Percentiles rank a stretch among this genome's conserved stretches.
These are phyloP conservation scores for Mycena citricolor DNA, from an alignment of 1,284 basidiomycete species.

Conservation along the genomic window DNA sequence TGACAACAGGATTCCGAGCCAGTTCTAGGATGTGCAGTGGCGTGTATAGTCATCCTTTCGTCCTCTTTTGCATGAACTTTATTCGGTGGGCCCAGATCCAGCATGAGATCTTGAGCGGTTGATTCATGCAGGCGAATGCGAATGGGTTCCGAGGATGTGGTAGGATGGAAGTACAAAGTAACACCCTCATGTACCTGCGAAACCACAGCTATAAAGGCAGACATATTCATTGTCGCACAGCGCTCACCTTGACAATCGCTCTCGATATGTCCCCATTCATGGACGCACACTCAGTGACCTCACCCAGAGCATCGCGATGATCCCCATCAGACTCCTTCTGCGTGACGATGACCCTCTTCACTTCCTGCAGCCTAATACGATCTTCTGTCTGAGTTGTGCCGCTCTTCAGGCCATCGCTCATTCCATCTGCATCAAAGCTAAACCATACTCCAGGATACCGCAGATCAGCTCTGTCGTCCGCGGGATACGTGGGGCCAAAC, in stretches of 20 bases:
- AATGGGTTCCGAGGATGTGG: conserved; percentile 48
- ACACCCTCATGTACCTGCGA: conserved; percentile 72
- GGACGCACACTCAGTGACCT: conserved; percentile 56
- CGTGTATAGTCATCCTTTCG: conserved; percentile 80
- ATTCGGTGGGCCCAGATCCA: conserved; percentile 79
- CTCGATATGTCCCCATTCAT: conserved; percentile 73
- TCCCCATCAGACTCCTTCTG: conserved; percentile 62
- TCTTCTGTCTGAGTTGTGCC: conserved; percentile 55
- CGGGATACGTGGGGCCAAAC: conserved; percentile 79
- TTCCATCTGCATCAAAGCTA: conserved; percentile 69
- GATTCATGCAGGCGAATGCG: conserved; percentile 75
- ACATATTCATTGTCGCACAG: conserved; percentile 1
- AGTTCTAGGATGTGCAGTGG: conserved; percentile 43
- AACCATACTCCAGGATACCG: conserved; percentile 84
- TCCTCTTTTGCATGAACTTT: conserved; percentile 84
- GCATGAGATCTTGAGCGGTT: conserved; percentile 76
- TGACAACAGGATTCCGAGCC: conserved; percentile 48
- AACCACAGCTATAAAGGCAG: conserved; percentile 5
- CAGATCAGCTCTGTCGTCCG: conserved; percentile 54
- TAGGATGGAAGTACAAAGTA: conserved; percentile 63
- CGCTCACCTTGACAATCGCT: conserved; percentile 63
- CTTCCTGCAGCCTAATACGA: conserved; percentile 68
- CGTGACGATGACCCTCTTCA: conserved; percentile 70
- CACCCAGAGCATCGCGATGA: conserved; percentile 63
- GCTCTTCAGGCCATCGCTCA: conserved; percentile 50